Conservation (phyloP, 108 stramenopile genomes). For the Asterionellopsis glacialis region DNA sequence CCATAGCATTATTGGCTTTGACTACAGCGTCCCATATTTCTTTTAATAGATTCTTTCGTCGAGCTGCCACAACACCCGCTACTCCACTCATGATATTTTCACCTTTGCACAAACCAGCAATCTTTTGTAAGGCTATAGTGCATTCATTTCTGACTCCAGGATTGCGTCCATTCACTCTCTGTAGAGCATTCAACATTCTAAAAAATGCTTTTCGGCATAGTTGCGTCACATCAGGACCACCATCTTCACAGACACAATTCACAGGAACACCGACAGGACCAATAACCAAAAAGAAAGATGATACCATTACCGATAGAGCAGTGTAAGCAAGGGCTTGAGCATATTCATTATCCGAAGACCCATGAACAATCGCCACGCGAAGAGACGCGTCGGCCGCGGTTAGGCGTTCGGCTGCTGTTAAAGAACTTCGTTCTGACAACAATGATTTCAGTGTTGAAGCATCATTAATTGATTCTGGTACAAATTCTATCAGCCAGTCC, state of each 20-base stretch:
- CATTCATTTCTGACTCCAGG: conserved; percentile 33
- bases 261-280: conserved; percentile 78
- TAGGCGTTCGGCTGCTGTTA: conserved; percentile 55
- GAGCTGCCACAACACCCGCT: conserved; percentile 37
- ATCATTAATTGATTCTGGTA: conserved; percentile 68
- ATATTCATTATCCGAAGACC: conserved; percentile 35
- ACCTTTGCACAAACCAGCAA: conserved; percentile 56
- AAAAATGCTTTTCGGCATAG: conserved; percentile 53
- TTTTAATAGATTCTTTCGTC: conserved; percentile 57
- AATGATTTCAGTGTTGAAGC: conserved; percentile 29
- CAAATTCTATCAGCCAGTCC: conserved; percentile 61
- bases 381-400: conserved; percentile 52
- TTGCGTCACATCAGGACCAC: conserved; percentile 47
- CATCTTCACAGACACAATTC: conserved; percentile 33
- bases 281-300: conserved; percentile 57
- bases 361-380: conserved; percentile 49
- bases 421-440: conserved; percentile 39
- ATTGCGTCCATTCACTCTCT: conserved; percentile 27
- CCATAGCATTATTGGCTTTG: conserved; percentile 33
- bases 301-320: conserved; percentile 45
- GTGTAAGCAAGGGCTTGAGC: conserved; percentile 33
- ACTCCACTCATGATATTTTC: conserved; percentile 46
- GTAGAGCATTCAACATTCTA: conserved; percentile 48
- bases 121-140: conserved; percentile 39
- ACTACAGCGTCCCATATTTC: conserved; percentile 50